Conservation (phyloP, 192 early-diverging fungal species). For the Coemansia sp. region DNA sequence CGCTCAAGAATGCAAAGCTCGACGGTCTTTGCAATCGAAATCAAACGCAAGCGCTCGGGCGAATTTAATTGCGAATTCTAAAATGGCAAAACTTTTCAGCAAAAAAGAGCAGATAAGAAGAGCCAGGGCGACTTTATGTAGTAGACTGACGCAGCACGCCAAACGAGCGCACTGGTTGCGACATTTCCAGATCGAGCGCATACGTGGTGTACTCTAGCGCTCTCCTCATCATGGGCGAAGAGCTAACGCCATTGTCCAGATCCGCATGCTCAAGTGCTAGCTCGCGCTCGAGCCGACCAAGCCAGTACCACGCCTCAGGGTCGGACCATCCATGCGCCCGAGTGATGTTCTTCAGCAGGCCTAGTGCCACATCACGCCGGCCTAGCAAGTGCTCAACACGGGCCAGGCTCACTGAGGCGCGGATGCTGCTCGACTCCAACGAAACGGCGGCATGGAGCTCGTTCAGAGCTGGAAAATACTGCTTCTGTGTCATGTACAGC, state of each 20-base stretch:
- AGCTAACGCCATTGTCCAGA: not conserved
- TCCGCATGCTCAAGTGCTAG: slow-evolving; percentile 29
- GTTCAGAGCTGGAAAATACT: slow-evolving; percentile 29
- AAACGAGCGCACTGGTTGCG: slow-evolving; percentile 46
- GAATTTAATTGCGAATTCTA: not conserved
- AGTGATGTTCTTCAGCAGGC: slow-evolving; percentile 48
- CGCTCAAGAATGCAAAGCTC: not conserved
- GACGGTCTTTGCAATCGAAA: no score
- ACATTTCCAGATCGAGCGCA: slow-evolving; percentile 48
- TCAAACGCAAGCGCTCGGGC: no score
- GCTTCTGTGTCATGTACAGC: slow-evolving; percentile 23
- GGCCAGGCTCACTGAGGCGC: slow-evolving; percentile 44
- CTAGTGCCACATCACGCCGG: slow-evolving; percentile 45
- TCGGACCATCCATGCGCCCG: slow-evolving; percentile 53
- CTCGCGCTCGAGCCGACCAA: slow-evolving; percentile 49
- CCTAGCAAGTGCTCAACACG: slow-evolving; percentile 40
- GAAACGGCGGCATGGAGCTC: slow-evolving; percentile 52
- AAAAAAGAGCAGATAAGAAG: not conserved
- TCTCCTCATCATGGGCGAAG: slow-evolving; percentile 18
- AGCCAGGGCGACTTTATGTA: not conserved
- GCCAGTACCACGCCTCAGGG: slow-evolving; percentile 53
- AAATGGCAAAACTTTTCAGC: not conserved
- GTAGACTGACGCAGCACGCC: slow-evolving; percentile 17
- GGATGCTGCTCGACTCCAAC: slow-evolving; percentile 38
- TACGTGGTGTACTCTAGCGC: slow-evolving; percentile 42